phyloP scores from a whole-genome alignment of 2,329 filamentous ascomycete genomes.

The Monosporascus sp. region DNA sequence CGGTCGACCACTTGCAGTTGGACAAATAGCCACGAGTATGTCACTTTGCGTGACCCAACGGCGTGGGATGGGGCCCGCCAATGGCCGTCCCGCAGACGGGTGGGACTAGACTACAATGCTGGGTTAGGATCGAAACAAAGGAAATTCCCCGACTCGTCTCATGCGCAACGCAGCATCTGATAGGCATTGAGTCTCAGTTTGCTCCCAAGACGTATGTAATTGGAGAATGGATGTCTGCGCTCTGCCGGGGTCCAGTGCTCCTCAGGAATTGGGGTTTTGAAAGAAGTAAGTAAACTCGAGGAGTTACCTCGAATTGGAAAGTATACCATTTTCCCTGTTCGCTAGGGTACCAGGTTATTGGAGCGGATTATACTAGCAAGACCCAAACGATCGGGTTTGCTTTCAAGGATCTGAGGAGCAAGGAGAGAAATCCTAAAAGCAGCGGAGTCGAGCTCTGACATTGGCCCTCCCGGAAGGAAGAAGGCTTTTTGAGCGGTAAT shows the following conservation, averaged over 20 bases:
- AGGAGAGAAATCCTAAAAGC: slow-evolving; percentile 7
- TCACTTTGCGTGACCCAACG: slow-evolving; percentile 16
- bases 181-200: neutral
- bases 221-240: no score
- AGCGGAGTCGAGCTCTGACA: slow-evolving; percentile 8
- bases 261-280: no score
- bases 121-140: slow-evolving; percentile 11
- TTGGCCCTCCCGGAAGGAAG: slow-evolving; percentile 1
- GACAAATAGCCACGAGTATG: neutral
- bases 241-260: no score
- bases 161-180: neutral
- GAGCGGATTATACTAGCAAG: neutral
- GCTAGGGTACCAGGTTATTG: neutral
- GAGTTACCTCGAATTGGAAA: no score
- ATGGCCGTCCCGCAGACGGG: neutral
- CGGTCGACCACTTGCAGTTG: neutral
- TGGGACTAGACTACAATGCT: neutral
- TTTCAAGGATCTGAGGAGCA: slow-evolving; percentile 8
- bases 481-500: neutral
- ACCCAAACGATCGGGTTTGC: slow-evolving; percentile 15
- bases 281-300: no score
- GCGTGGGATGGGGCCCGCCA: slow-evolving; percentile 17
- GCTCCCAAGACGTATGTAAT: neutral
- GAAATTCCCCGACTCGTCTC: slow-evolving; percentile 5
- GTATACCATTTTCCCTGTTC: no score